Percentiles rank a stretch among this genome's conserved stretches.
phyloP scores from a whole-genome alignment of 768 basidiomycete species.

The Lactarius indigo region DNA sequence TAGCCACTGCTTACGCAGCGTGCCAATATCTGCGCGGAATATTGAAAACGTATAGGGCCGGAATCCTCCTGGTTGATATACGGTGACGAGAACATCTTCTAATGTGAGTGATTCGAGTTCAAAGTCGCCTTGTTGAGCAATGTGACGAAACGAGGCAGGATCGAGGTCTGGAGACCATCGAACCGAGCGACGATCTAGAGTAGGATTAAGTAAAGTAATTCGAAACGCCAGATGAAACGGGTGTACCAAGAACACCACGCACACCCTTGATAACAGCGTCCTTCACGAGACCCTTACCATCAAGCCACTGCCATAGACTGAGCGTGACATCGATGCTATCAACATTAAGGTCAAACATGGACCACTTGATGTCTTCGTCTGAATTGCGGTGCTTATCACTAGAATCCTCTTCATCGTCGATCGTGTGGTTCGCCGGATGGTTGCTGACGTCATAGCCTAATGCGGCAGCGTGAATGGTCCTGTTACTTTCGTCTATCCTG shows the following conservation, averaged over 20 bases:
- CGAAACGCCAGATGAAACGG: not conserved
- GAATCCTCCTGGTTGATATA: conserved; percentile 91
- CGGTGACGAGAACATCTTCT: conserved; percentile 90
- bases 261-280: conserved; percentile 93
- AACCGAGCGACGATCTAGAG: conserved; percentile 79
- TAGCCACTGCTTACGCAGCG: conserved; percentile 87
- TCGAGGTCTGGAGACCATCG: conserved; percentile 80
- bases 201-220: not conserved
- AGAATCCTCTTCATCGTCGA: conserved; percentile 57
- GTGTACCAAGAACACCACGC: conserved; percentile 82
- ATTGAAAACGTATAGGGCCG: conserved; percentile 90
- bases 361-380: conserved; percentile 67
- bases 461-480: conserved; percentile 50
- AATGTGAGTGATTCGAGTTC: conserved; percentile 85
- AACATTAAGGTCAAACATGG: conserved; percentile 90
- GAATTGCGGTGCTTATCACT: conserved; percentile 27
- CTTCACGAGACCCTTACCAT: conserved; percentile 90
- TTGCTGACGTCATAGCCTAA: conserved; percentile 74
- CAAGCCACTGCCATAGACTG: conserved; percentile 87
- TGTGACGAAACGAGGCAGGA: conserved; percentile 77
- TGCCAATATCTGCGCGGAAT: conserved; percentile 84
- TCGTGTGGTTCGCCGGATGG: conserved; percentile 65
- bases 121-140: conserved; percentile 77
- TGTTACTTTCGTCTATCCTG: conserved; percentile 9
- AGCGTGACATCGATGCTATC: conserved; percentile 95